Conservation (phyloP, 73 alveolate species). For the Stentor coeruleus region DNA sequence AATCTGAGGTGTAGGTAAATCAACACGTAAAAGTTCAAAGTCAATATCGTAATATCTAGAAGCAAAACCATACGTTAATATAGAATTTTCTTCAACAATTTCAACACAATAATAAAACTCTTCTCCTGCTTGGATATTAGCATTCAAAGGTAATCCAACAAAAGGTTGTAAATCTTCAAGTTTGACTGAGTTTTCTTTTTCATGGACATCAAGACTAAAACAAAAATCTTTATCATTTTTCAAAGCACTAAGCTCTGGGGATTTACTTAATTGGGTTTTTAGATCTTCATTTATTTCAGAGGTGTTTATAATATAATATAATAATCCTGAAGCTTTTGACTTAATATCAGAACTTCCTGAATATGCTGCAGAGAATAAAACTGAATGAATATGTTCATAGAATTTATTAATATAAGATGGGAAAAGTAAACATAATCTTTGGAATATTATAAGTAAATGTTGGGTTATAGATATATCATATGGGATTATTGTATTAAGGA, state of each 20-base stretch:
- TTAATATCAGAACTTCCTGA: not conserved
- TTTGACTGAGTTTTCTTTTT: not conserved
- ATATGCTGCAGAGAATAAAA: too few species aligned
- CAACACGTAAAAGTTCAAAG: slow-evolving; percentile 38
- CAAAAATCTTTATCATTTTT: not conserved
- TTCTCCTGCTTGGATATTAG: slow-evolving; percentile 59
- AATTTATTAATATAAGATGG: not conserved
- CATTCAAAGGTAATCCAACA: slow-evolving; percentile 58
- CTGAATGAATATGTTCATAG: too few species aligned
- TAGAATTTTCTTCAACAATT: slow-evolving; percentile 60
- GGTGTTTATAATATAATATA: not conserved
- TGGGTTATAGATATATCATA: not conserved
- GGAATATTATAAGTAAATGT: not conserved
- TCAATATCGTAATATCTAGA: slow-evolving; percentile 60
- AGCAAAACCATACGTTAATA: slow-evolving; percentile 62
- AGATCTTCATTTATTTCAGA: not conserved
- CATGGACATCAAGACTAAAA: not conserved
- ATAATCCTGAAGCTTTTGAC: not conserved
- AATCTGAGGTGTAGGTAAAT: not conserved
- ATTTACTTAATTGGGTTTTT: not conserved
- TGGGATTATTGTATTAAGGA: not conserved
- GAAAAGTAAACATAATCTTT: not conserved
- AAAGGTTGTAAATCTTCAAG: not conserved
- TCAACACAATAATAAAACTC: slow-evolving; percentile 55
- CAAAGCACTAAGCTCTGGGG: not conserved